Evolutionary conservation across 208 protist species (phyloP).

Genomic region (Trypanosomatidae sp.): DNA sequence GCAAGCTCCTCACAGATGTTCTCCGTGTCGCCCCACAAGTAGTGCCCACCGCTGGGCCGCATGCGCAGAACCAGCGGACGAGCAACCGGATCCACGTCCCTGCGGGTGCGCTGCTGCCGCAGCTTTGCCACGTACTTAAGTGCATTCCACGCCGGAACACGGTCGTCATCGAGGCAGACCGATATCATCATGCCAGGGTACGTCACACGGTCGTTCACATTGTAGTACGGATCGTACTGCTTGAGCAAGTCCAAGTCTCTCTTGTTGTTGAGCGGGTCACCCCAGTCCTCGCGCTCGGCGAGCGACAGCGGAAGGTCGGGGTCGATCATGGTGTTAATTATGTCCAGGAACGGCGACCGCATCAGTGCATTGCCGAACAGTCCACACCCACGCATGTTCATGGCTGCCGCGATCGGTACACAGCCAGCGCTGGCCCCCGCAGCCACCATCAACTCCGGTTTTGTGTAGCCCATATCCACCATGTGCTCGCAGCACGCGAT

Average conservation of each 20-base stretch:
- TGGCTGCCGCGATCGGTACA: constrained; percentile 91
- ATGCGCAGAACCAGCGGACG: constrained; percentile 76
- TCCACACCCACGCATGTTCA: constrained; percentile 89
- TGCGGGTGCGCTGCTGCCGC: constrained; percentile 73
- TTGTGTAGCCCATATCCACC: constrained; percentile 87
- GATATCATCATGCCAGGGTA: constrained; percentile 93
- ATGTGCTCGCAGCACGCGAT: constrained; percentile 93
- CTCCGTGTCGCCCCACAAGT: constrained; percentile 80
- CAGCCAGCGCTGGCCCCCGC: constrained; percentile 92
- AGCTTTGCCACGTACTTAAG: constrained; percentile 92
- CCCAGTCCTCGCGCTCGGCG: constrained; percentile 94
- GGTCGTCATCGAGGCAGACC: constrained; percentile 87
- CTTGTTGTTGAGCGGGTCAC: constrained; percentile 85
- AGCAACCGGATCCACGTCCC: constrained; percentile 70
- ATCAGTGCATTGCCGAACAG: constrained; percentile 88
- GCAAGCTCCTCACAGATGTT: constrained; percentile 87
- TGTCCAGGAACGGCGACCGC: constrained; percentile 93
- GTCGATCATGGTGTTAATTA: constrained; percentile 94
- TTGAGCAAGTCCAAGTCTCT: constrained; percentile 64
- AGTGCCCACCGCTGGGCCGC: constrained; percentile 72
- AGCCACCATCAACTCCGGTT: constrained; percentile 84
- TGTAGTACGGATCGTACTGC: constrained; percentile 89
- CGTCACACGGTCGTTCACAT: constrained; percentile 89
- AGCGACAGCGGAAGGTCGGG: constrained; percentile 89
- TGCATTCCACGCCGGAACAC: constrained; percentile 88